Evolutionary conservation across 306 rosid genomes (phyloP).

Genomic region (Quercus glauca): DNA sequence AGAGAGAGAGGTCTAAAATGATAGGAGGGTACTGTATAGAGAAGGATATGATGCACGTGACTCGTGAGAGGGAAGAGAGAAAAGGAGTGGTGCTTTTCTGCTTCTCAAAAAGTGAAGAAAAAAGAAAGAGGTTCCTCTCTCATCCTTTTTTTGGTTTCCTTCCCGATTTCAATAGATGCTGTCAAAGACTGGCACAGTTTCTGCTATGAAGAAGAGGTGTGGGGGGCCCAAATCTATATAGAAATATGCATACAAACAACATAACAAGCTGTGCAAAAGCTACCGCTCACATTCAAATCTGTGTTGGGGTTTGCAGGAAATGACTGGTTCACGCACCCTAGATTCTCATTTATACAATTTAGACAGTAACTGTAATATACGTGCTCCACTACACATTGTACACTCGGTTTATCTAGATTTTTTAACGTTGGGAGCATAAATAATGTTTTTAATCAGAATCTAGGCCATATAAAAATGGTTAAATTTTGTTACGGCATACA

Average conservation of each 20-base stretch:
- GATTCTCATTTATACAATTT: constrained; percentile 42
- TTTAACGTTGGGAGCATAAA: neutral
- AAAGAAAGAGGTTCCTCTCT: constrained; percentile 33
- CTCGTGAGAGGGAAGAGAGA: constrained; percentile 69
- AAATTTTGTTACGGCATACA: too few species aligned
- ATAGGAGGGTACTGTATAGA: constrained; percentile 7
- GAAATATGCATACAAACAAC: constrained; percentile 76
- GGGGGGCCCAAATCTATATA: constrained; percentile 82
- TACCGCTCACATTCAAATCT: constrained; percentile 78
- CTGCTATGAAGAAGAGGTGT: constrained; percentile 30
- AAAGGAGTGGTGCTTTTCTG: constrained; percentile 57
- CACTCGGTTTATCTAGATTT: constrained; percentile 18
- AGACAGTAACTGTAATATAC: constrained; percentile 11
- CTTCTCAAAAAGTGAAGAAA: constrained; percentile 36
- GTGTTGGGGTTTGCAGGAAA: constrained; percentile 60
- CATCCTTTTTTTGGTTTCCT: constrained; percentile 35
- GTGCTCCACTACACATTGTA: constrained; percentile 25
- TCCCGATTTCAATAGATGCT: constrained; percentile 42
- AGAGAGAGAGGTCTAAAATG: constrained; percentile 16
- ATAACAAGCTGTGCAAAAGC: constrained; percentile 66
- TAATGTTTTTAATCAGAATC: too few species aligned
- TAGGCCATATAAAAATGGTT: too few species aligned
- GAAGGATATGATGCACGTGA: constrained; percentile 60
- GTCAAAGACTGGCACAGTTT: constrained; percentile 42
- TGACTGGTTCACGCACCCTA: constrained; percentile 53